Evolutionary conservation across 306 rosid genomes (phyloP), one percentile per base, ranked within the genome.

Genomic region (Pterocarpus macrocarpus): DNA sequence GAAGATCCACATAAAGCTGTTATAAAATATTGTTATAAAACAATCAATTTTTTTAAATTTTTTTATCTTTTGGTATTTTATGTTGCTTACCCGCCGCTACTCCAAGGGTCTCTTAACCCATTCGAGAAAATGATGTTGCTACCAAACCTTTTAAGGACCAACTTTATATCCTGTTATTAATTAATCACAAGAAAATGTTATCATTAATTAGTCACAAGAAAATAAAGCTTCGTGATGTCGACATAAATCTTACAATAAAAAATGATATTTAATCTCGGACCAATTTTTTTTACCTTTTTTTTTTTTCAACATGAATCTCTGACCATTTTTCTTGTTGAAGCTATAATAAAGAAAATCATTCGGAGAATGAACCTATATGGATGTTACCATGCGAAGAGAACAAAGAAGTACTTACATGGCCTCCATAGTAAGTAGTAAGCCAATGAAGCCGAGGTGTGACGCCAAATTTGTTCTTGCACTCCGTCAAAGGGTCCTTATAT

Each of bases 61-160:
- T 22, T 22, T 22, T 22, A 22, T 22, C 28, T 22, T 22, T 22
- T 22, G 28, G 28, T 22, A 22, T 22, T 22, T 22, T 22, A 22
- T 1, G 28, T 22, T 22, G 41, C 47, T 81, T 87, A 90, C 95
- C 93, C 92, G 80, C 89, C 91, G 34, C 62, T 81, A 41, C 95
- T 88, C 2, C 67, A 92, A 63, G 95, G 95, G 71, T 92, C 93
- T 86, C 57, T 83, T 6, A 92, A 81, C 49, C 95, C 97, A 80
- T 92, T 92, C 1, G 93, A 90, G 91, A 92, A 90, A 44, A 90
- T 88, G 15, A 92, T 90, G 80, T 89, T 89, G 88, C 95, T 88
- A 1, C 80, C 93, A 58, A 90, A 92, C 38, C 62, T 86, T 9
- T 75, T 78, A 49, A 92, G 95, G 7, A 81, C 61, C 77, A 83